Percentiles rank a stretch among this genome's conserved stretches.
phyloP scores from a whole-genome alignment of 768 basidiomycete genomes.

The Boletus rex-veris region DNA sequence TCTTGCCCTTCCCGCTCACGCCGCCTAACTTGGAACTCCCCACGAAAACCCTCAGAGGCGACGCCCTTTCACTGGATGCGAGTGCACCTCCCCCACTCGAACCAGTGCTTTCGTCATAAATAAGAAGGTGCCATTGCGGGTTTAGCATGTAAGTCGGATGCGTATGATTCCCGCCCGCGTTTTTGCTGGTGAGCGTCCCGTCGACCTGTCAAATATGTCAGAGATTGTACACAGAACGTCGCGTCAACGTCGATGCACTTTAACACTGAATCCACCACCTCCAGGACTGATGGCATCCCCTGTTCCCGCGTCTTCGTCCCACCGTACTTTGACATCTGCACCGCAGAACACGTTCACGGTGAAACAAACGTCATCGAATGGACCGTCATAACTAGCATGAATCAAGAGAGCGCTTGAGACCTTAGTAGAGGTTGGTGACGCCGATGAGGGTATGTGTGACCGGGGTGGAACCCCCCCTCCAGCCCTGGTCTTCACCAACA shows the following conservation, averaged over 20 bases:
- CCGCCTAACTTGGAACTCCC: conserved; percentile 9
- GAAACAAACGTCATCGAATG: conserved; percentile 57
- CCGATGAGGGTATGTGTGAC: background rate
- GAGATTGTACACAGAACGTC: background rate
- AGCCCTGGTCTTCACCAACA: conserved; percentile 29
- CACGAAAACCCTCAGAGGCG: background rate
- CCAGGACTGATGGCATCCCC: background rate
- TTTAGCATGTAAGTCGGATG: conserved; percentile 84
- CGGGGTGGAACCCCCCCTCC: conserved; percentile 25
- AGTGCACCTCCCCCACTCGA: conserved; percentile 2
- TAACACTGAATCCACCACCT: conserved; percentile 8
- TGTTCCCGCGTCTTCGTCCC: conserved; percentile 41
- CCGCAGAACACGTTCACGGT: conserved; percentile 56
- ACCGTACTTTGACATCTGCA: conserved; percentile 35
- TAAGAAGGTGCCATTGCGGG: conserved; percentile 76
- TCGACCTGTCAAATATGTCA: conserved; percentile 43
- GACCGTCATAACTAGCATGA: conserved; percentile 67
- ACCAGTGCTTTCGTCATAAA: conserved; percentile 39
- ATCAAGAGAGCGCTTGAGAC: conserved; percentile 45
- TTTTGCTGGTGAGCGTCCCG: conserved; percentile 62
- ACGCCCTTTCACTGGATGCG: background rate
- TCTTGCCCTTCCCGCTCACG: background rate
- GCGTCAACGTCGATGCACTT: conserved; percentile 6
- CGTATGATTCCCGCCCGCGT: conserved; percentile 80
- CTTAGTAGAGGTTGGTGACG: conserved; percentile 20